Evolutionary conservation across 768 basidiomycete genomes (phyloP), one percentile per base, ranked within the genome.

Genomic region (Cyclocybe aegerita): DNA sequence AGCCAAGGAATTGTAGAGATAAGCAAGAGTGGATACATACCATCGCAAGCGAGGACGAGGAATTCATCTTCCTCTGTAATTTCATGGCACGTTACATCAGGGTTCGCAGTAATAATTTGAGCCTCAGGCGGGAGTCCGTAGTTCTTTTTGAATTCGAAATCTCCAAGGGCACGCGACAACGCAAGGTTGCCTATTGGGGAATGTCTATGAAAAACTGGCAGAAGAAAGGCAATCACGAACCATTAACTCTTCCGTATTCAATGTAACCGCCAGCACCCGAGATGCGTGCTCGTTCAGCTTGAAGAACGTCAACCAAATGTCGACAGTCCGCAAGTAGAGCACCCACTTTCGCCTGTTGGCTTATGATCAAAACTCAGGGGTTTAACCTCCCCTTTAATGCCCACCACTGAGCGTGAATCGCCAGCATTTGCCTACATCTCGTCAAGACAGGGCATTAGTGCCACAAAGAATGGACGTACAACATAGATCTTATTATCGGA

Each of bases 91-190:
- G 81, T 90, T 56, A 99, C 74, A 50, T 99, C 97, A 15, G 97
- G 97, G 66, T 99, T 83, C 35, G 92, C 82, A 1, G 97, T 98
- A 59, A 99, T 97, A 51, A 95, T 86, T 69, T 99, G 97, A 43
- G 83, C 81, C 70, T 98, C 96, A 12, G 95, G 86, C 37, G 80
- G 68, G 8, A 98, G 69, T 12, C 79, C 69, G 43, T 82, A 81
- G 64, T 95, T 96, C 73, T 96, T 94, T 78, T 99, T 99, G 80
- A 97, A 99, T 57, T 97, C 93, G 66, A 99, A 98, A 67, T 99
- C 97, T 48, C 97, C 97, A 23, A 99, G 73, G 4, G 97, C 97
- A 60, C 97, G 81, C 11, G 95, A 95, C 35, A 98, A 72, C 0
- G 97, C 96, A 49, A 99, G 84, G 65, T 98, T 98, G 55, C 96